Conservation (phyloP, 2,329 filamentous ascomycete genomes). For the Aspergillus sp. region DNA sequence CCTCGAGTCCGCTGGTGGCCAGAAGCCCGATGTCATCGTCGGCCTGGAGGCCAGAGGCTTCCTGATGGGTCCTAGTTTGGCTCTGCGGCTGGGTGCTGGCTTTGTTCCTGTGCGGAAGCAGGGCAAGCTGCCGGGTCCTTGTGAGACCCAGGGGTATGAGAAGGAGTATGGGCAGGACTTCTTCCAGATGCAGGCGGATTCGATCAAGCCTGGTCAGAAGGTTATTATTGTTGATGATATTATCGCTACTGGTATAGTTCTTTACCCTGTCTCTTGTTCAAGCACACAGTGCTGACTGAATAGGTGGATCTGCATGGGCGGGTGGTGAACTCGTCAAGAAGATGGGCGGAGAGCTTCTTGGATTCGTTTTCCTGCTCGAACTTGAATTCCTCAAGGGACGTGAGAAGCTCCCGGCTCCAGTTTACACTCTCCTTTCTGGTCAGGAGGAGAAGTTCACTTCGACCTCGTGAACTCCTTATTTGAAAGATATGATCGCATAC, state of each 20-base stretch:
- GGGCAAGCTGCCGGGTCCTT: conserved; percentile 90
- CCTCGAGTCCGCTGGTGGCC: conserved; percentile 52
- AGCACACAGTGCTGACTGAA: conserved; percentile 3
- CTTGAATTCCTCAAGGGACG: conserved; percentile 88
- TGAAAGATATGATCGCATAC: not conserved
- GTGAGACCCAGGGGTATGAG: conserved; percentile 74
- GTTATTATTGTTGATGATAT: conserved; percentile 96
- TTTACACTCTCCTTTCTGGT: conserved; percentile 71
- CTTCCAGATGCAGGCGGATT: conserved; percentile 91
- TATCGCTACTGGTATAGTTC: conserved; percentile 80
- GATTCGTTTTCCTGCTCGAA: conserved; percentile 93
- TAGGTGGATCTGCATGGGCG: conserved; percentile 85
- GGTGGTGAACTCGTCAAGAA: conserved; percentile 80
- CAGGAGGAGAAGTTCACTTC: conserved; percentile 37
- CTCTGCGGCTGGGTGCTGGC: conserved; percentile 69
- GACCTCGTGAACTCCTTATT: not conserved
- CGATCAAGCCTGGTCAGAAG: conserved; percentile 76
- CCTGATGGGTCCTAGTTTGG: conserved; percentile 85
- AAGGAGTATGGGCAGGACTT: conserved; percentile 96
- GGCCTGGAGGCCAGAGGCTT: conserved; percentile 93
- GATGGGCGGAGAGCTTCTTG: conserved; percentile 76
- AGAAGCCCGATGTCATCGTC: conserved; percentile 79
- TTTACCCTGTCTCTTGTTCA: not conserved
- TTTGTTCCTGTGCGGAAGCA: conserved; percentile 93
- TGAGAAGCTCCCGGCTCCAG: conserved; percentile 77